Evolutionary conservation across 345 rosid genomes (phyloP).

Genomic region (Melastoma malabathricum): DNA sequence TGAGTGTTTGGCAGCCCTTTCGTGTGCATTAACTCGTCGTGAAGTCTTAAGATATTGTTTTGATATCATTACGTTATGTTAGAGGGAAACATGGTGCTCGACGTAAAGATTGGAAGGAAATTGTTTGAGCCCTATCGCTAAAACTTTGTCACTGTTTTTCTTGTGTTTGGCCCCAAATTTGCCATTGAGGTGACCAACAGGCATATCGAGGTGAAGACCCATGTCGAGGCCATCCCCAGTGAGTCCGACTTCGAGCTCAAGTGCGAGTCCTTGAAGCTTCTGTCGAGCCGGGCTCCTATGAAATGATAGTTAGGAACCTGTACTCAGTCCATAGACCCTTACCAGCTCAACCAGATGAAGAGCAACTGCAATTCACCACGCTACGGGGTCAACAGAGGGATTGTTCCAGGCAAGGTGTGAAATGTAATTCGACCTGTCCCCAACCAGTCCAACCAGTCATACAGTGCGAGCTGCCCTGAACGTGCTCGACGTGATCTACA

Average conservation of each 20-base stretch:
- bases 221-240: conserved; percentile 23
- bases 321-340: conserved; percentile 45
- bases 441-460: no score
- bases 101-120: no score
- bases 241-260: conserved; percentile 30
- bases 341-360: conserved; percentile 47
- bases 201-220: conserved; percentile 18
- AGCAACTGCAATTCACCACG: conserved; percentile 24
- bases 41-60: no score
- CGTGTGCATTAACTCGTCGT: no score
- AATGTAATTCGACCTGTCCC: neutral
- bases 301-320: conserved; percentile 31
- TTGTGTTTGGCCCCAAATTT: neutral
- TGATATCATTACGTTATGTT: no score
- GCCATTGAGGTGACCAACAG: conserved; percentile 27
- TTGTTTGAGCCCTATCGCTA: no score
- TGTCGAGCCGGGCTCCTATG: conserved; percentile 14
- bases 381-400: conserved; percentile 6
- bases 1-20: no score
- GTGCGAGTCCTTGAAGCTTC: conserved; percentile 11
- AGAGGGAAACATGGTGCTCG: no score
- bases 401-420: conserved; percentile 29
- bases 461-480: conserved; percentile 27
- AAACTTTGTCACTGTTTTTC: no score
- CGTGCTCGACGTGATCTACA: conserved; percentile 32